Evolutionary conservation across 495 filamentous ascomycete genomes (phyloP), one percentile per base, ranked within the genome.

Genomic region (Bathelium albidoporum): DNA sequence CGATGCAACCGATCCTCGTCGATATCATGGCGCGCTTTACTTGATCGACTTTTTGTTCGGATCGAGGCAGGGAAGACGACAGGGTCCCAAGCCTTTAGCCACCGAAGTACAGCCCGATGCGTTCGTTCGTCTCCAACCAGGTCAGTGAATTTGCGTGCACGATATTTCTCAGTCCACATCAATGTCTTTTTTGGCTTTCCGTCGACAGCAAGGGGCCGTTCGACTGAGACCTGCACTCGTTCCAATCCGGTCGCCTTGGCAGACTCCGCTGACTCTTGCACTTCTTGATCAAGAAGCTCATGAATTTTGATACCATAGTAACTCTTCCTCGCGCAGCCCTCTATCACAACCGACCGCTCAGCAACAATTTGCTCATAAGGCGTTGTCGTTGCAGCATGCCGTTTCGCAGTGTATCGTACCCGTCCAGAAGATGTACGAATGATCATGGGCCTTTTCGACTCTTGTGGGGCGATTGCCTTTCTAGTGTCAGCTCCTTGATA

Each of bases 271-370:
- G 64, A 63, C 10, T 78, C 75, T n/a, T 74, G 74, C n/a, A 85
- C 80, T 4, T 78, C 81, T 3, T 88, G 80, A 60, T 93, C 88
- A 45, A 97, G 77, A 26, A 97, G 74, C 52, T 81, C 75, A 68
- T 95, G 90, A 20, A 98, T 93, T 29, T 96, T 85, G 62, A 98
- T 87, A 9, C 94, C 94, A 73, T 93, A 98, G 71, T 89, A 97
- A 71, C 83, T 88, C 72, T 85, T 88, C 67, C 83, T 85, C n/a
- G 90, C 89, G 65, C 84, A 79, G 36, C 89, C 87, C 64, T 87
- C 78, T 64, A 81, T 85, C 4, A 82, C 83, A 39, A 76, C 82
- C 2, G 88, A 92, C 20, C 89, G 83, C 29, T 82, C 78, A 28
- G 89, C 88, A 29, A 89, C 80, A 59, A 91, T 79, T 43, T 77